phyloP scores from a whole-genome alignment of 768 basidiomycete species.

The Gelatoporia subvermispora region DNA sequence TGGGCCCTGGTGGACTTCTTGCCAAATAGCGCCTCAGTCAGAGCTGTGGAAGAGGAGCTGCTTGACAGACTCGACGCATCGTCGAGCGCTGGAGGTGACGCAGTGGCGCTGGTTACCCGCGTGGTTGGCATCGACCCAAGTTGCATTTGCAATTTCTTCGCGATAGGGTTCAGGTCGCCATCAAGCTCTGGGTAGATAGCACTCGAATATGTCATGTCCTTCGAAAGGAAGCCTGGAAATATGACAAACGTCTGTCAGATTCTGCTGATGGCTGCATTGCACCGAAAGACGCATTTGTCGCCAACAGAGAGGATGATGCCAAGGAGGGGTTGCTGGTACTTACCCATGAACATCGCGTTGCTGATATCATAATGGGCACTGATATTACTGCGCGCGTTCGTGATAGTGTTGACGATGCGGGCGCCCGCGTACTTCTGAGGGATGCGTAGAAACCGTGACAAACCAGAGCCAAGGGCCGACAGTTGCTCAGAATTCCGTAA shows the following conservation, averaged over 20 bases:
- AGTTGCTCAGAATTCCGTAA: constrained; percentile 50
- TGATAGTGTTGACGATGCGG: constrained; percentile 60
- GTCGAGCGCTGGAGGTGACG: background rate
- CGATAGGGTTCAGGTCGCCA: constrained; percentile 37
- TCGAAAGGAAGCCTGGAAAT: constrained; percentile 44
- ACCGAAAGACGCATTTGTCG: constrained; percentile 18
- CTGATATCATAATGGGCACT: constrained; percentile 78
- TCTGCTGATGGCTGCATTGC: no score
- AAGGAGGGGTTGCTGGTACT: constrained; percentile 9
- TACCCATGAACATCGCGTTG: constrained; percentile 68
- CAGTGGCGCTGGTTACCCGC: background rate
- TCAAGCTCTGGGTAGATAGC: constrained; percentile 66
- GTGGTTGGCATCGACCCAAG: background rate
- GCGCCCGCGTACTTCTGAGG: constrained; percentile 52
- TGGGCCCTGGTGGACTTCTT: background rate
- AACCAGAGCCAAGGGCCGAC: constrained; percentile 41
- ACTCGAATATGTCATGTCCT: constrained; percentile 77
- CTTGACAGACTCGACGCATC: no score
- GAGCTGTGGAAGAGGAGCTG: no score
- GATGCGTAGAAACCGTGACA: constrained; percentile 50
- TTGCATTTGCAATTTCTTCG: background rate
- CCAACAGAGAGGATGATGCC: constrained; percentile 1
- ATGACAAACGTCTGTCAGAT: no score
- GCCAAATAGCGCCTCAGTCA: no score
- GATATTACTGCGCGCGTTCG: constrained; percentile 63